These are phyloP conservation scores for Salix suchowensis DNA, from an alignment of 345 rosid species.

Conservation along the genomic window DNA sequence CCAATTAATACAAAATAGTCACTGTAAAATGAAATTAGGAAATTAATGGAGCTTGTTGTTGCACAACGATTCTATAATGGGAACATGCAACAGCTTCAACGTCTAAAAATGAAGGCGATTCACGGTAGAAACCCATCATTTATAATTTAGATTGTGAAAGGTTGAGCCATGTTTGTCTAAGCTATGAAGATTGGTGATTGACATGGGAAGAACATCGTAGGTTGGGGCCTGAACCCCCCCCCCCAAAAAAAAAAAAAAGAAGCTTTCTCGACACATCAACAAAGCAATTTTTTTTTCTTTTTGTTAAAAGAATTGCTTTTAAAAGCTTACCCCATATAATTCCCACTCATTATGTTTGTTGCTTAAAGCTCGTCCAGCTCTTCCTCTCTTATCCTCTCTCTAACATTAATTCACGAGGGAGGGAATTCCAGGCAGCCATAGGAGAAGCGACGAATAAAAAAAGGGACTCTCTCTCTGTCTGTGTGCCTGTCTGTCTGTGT, in stretches of 20 bases:
- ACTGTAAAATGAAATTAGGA: neutral
- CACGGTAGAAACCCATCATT: neutral
- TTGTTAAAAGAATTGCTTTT: slow-evolving; percentile 32
- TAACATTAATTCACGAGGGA: slow-evolving; percentile 13
- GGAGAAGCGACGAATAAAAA: slow-evolving; percentile 6
- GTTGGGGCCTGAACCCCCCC: neutral
- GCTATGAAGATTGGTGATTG: neutral
- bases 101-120: no score
- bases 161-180: neutral
- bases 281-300: slow-evolving; percentile 37
- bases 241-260: neutral
- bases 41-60: neutral
- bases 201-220: neutral
- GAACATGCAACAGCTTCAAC: no score
- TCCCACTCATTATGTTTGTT: slow-evolving; percentile 82
- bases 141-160: neutral
- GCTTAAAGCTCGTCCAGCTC: slow-evolving; percentile 47
- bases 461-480: neutral
- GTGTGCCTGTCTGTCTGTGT: neutral
- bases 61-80: no score
- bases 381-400: slow-evolving; percentile 26
- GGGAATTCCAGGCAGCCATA: slow-evolving; percentile 13
- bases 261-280: slow-evolving; percentile 19
- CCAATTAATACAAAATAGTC: neutral
- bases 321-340: slow-evolving; percentile 68